Base-by-base conservation (phyloP, 108 stramenopile genomes). In the Hondaea fermentalgiana region DNA sequence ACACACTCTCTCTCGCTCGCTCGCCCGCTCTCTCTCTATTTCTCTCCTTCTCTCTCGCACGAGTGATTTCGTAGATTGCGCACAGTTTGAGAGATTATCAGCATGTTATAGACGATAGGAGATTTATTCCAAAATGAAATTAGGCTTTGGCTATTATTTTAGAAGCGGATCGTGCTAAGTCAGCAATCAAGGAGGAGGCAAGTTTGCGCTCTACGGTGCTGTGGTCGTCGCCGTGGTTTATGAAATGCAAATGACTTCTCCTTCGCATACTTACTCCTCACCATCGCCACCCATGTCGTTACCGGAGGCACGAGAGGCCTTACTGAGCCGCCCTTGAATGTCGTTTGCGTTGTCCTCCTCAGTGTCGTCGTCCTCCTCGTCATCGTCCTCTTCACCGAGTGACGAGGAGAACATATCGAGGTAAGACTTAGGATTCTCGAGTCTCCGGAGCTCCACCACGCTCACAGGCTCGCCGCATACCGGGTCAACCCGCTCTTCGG, bases 401-500 rank as follows among this genome's bases (percentile, higher is more conserved):
- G 76, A 53, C 12, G 76, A 47, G 51, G 76, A 83, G 23, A 45
- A 83, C 19, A 53, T 53, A 28, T 83, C 76, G 10, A 83, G 76
- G 3, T 83, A 83, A 12, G 76, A 17, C 1, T 83, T 83, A 0
- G 76, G 76, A 35, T 83, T 53, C 45, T 83, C 76, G 49, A 83
- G 49, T 2, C 28, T 83, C 0, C 76, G 76, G 0, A 88, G 72
- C 23, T 88, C 69, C 49, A 14, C 5, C 4, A 47, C 72, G 28
- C 25, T 47, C 10, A 88, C 47, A 19, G 88, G 88, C 44, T 72
- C 35, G 44, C 88, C 88, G 72, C 64, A 72, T 14, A 88, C 47
- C 44, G 89, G 89, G 21, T 92, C 91, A 28, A 90, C 69, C 23
- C 90, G 58, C 55, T 90, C 90, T 16, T 88, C 57, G 23, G 57